Evolutionary conservation across 2,329 filamentous ascomycete genomes (phyloP), one percentile per base, ranked within the genome.

Genomic region (Blumeriella jaapii): DNA sequence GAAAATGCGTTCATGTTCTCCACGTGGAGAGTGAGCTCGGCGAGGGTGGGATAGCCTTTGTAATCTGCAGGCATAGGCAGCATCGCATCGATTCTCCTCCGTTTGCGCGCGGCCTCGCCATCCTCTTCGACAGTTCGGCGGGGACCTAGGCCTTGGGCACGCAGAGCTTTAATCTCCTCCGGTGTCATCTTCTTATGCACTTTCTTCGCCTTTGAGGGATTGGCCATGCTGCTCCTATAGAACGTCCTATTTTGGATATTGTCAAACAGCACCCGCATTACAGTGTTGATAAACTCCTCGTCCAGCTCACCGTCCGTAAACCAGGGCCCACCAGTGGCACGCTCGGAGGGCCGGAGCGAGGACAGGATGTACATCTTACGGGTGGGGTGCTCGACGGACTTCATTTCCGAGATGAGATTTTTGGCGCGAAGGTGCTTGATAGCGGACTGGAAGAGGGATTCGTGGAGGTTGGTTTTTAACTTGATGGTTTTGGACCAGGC

Each of bases 361-460:
- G 79, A 75, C 53, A 94, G 78, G 69, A 98, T 93, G 67, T 91
- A 98, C 71, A 93, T 94, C 62, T 93, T 94, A 56, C 91, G 82
- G 47, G 79, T 82, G 17, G 85, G 84, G 54, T 82, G 79, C 61
- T 93, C 86, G 60, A 93, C 86, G 58, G 81, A 91, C 62, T 89
- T 91, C 62, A 96, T 86, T 39, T 78, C 76, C 52, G 82, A 82
- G 58, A 98, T 86, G 55, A 93, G 76, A 22, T 77, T 75, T 56
- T 85, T 87, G 24, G 69, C 64, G 58, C 93, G 82, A 42, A 98
- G 75, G 44, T 78, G 75, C 63, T 93, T 94, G 49, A 96, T 69
- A 17, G 78, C 78, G 51, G 81, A 80, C 50, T 82, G 82, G 50
- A 96, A 71, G 23, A 82, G 74, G 31, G 79, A 79, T 53, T 89